Conservation (phyloP, 75 land plant genomes). For the Cryptomeria japonica region DNA sequence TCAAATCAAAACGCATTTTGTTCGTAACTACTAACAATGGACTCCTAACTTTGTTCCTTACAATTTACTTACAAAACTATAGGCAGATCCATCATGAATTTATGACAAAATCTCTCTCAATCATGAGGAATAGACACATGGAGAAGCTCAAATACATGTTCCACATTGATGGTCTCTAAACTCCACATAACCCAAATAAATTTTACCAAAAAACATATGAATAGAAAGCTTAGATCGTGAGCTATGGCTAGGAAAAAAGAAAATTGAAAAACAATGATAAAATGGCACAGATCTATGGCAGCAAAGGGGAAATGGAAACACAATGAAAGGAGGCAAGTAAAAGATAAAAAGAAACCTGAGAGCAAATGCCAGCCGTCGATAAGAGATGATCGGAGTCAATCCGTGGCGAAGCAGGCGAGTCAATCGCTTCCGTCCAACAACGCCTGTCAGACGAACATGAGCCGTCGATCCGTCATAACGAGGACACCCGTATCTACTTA, state of each 20-base stretch:
- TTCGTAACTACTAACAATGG: not conserved
- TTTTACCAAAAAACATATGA: not conserved
- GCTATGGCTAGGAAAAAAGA: not conserved
- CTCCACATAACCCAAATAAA: not conserved
- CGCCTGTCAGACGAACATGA: not conserved
- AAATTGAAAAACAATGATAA: not conserved
- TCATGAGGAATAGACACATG: not conserved
- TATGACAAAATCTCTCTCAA: not conserved
- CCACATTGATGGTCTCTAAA: not conserved
- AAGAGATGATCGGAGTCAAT: slow-evolving; percentile 11
- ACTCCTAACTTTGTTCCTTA: slow-evolving; percentile 5
- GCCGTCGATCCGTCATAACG: not conserved
- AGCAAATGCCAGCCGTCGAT: slow-evolving; percentile 6
- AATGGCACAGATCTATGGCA: not conserved
- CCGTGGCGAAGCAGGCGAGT: slow-evolving; percentile 4
- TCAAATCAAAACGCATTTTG: not conserved
- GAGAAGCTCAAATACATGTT: not conserved
- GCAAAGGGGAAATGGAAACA: not conserved
- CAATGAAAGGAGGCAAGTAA: not conserved
- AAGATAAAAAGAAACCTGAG: not conserved
- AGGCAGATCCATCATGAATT: not conserved
- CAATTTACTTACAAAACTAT: not conserved
- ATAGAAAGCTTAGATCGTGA: not conserved
- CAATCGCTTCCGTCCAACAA: slow-evolving; percentile 5
- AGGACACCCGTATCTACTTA: not conserved